These are phyloP conservation scores for Xylaria nigripes DNA, from an alignment of 495 filamentous ascomycete genomes.

Conservation along the genomic window DNA sequence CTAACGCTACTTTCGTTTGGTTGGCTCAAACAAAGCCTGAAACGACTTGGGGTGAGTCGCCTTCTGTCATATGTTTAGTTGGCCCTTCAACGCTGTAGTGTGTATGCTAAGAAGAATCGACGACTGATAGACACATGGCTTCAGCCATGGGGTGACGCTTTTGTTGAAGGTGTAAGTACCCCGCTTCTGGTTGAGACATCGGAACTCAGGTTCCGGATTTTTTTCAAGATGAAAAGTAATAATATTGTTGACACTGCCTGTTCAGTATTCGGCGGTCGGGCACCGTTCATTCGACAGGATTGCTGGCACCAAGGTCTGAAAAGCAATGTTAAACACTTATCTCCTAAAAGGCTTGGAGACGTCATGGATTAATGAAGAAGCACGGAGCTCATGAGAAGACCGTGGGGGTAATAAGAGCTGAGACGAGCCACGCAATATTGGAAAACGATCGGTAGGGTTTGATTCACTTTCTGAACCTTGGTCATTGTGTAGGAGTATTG, in stretches of 20 bases:
- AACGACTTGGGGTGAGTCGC: conserved; percentile 15
- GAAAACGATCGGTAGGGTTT: too few species aligned
- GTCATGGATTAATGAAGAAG: too few species aligned
- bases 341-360: too few species aligned
- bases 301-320: conserved; percentile 3
- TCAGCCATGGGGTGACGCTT: conserved; percentile 19
- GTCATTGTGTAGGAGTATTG: too few species aligned
- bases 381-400: too few species aligned
- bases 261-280: conserved; percentile 20
- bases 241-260: background rate
- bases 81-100: too few species aligned
- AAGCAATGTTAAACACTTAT: background rate
- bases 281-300: conserved; percentile 19
- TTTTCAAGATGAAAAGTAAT: background rate
- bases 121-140: conserved; percentile 18
- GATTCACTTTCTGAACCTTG: too few species aligned
- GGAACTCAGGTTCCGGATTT: background rate
- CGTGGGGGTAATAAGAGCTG: too few species aligned
- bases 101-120: conserved; percentile 9
- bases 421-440: too few species aligned
- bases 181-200: too few species aligned
- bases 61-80: background rate
- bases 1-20: conserved; percentile 10
- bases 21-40: conserved; percentile 13
- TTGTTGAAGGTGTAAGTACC: conserved; percentile 10